These are phyloP conservation scores for Kazachstania kunashirensis DNA, from an alignment of 805 yeast species.

Conservation along the genomic window DNA sequence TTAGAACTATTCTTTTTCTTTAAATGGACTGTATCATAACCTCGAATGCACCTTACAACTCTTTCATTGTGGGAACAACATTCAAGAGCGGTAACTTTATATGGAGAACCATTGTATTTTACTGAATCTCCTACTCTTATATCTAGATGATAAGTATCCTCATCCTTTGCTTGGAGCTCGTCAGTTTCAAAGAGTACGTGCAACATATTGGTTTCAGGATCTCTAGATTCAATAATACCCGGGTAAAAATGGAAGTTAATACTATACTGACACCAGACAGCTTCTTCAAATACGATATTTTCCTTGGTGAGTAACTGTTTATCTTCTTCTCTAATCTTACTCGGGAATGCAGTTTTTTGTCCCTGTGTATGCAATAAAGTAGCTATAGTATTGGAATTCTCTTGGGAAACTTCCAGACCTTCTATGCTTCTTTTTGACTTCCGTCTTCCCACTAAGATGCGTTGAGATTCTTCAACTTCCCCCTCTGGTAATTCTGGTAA, in stretches of 20 bases:
- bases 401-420: slow-evolving; percentile 5
- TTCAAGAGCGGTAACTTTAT: slow-evolving; percentile 40
- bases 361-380: not conserved
- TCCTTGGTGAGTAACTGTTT: slow-evolving; percentile 13
- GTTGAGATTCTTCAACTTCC: slow-evolving; percentile 12
- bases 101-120: slow-evolving; percentile 28
- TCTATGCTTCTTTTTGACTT: slow-evolving; percentile 4
- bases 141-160: slow-evolving; percentile 39
- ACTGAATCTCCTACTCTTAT: slow-evolving; percentile 49
- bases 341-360: slow-evolving; percentile 2
- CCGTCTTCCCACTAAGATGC: slow-evolving; percentile 10
- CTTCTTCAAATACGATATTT: slow-evolving; percentile 27
- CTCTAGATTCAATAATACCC: slow-evolving; percentile 31
- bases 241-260: slow-evolving; percentile 39
- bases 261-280: slow-evolving; percentile 48
- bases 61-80: slow-evolving; percentile 15
- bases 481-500: slow-evolving; percentile 23
- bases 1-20: slow-evolving; percentile 20
- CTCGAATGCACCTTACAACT: slow-evolving; percentile 46
- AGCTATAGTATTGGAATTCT: slow-evolving; percentile 2
- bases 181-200: slow-evolving; percentile 19
- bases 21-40: slow-evolving; percentile 43
- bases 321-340: slow-evolving; percentile 7
- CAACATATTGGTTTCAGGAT: not conserved
- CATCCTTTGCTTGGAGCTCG: slow-evolving; percentile 11